A percentile compares a stretch with the other conserved stretches of the same genome.
Conservation (phyloP, 2,329 filamentous ascomycete species). For the Alternaria gaisen region DNA sequence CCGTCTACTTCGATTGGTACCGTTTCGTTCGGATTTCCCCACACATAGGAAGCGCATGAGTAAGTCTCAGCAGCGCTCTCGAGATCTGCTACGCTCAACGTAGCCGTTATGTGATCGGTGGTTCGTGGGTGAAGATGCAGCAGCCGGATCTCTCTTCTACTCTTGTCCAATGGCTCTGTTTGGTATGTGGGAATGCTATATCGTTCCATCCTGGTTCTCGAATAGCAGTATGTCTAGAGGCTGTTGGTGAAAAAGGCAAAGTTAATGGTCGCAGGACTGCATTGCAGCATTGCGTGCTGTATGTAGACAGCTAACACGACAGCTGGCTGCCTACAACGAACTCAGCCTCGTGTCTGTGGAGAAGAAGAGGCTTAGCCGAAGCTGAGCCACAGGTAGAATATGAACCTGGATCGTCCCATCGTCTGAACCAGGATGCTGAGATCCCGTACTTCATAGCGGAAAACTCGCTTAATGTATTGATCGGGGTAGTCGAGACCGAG, state of each 20-base stretch:
- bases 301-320: neutral
- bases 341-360: neutral
- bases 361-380: neutral
- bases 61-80: neutral
- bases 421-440: neutral
- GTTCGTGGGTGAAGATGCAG: neutral
- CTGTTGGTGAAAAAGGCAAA: neutral
- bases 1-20: slow-evolving; percentile 3
- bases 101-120: neutral
- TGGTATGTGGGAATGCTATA: neutral
- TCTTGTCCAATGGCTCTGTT: neutral
- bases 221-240: neutral
- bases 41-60: slow-evolving; percentile 10
- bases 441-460: neutral
- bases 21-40: slow-evolving; percentile 3
- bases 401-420: neutral
- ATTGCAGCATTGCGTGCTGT: neutral
- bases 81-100: neutral
- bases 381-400: neutral
- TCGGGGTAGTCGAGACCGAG: neutral
- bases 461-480: neutral
- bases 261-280: neutral
- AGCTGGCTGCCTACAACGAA: neutral
- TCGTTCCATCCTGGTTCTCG: neutral
- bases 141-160: neutral